A percentile compares a stretch with the other conserved stretches of the same genome.
Evolutionary conservation across 768 basidiomycete genomes (phyloP).

Genomic region (Filobasidium floriforme): DNA sequence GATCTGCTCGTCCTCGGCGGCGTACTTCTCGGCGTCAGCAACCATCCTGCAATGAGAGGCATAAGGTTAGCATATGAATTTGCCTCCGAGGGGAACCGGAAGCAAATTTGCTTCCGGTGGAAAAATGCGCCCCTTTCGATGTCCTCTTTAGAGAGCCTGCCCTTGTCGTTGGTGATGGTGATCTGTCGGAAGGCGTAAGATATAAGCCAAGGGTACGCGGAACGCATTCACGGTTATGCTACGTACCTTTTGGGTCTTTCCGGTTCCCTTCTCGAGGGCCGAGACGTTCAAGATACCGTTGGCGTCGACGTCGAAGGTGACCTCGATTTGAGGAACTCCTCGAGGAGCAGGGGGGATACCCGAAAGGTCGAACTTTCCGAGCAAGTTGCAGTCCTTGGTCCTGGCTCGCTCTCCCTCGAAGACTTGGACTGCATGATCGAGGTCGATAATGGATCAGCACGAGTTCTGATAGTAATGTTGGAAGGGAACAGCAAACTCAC

Average conservation of each 20-base stretch:
- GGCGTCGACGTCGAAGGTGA: conserved; percentile 58
- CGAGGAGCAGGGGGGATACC: conserved; percentile 51
- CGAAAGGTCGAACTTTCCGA: conserved; percentile 73
- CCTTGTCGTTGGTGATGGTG: conserved; percentile 94
- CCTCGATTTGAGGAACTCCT: conserved; percentile 50
- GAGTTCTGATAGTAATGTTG: neutral
- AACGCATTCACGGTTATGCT: no score
- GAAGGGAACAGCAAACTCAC: neutral
- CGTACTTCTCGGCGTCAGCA: conserved; percentile 51
- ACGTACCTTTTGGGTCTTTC: conserved; percentile 54
- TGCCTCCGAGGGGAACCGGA: no score
- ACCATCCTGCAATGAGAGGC: conserved; percentile 29
- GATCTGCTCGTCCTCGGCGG: conserved; percentile 39
- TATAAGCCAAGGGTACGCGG: no score
- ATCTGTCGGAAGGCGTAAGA: conserved; percentile 45
- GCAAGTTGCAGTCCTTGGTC: conserved; percentile 97
- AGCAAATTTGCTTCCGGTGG: no score
- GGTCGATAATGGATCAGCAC: conserved; percentile 36
- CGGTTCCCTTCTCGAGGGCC: conserved; percentile 49
- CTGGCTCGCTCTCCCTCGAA: conserved; percentile 94
- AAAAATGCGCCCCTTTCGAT: conserved; percentile 48
- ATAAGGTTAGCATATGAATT: neutral
- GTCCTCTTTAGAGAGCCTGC: conserved; percentile 65
- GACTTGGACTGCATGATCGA: conserved; percentile 60
- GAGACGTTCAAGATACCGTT: conserved; percentile 56